Evolutionary conservation across 2,329 filamentous ascomycete genomes (phyloP), one percentile per base, ranked within the genome.

Genomic region (Penicillium sp.): DNA sequence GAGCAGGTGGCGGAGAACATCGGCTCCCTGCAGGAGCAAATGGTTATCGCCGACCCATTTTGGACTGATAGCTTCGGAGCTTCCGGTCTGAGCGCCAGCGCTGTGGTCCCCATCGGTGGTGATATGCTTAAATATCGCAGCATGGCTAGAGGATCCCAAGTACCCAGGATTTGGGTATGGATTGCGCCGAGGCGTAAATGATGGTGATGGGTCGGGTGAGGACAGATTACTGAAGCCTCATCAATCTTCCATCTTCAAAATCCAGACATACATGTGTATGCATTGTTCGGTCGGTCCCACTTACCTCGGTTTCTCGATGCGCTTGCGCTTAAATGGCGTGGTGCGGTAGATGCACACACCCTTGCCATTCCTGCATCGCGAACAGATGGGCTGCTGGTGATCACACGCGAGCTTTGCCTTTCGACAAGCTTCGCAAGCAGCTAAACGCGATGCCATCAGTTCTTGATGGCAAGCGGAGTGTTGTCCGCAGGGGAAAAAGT

Each of bases 111-210:
- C 64, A 13, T 66, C 58, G 1, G 61, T 51, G n/a, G 65, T 62
- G 51, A 70, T 69, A 27, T 70, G 67, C 25, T 66, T 66, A 44
- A 70, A 70, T 44, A 70, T 70, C 14, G 67, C 65, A 4, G 63
- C 65, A 64, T 70, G 68, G 45, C 68, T 70, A 16, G 68, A 70
- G 14, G 62, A 64, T 1, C 67, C 68, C 39, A 69, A 47, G 52
- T 67, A 70, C n/a, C 67, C 68, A 9, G 68, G 68, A 46, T 70
- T 70, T 4, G 67, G 68, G 44, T 70, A 70, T 21, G 59, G 59
- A 55, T 66, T 64, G 33, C 63, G 64, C 21, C 64, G 60, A 33
- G 66, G 59, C 31, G 58, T 62, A 23, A 64, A 65, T 21, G 62
- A 57, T 7, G 64, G 60, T 11, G 65, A 60, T 47, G 62, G 54